Evolutionary conservation across 805 yeast species (phyloP).

Genomic region (Groenewaldozyma tartarivorans): DNA sequence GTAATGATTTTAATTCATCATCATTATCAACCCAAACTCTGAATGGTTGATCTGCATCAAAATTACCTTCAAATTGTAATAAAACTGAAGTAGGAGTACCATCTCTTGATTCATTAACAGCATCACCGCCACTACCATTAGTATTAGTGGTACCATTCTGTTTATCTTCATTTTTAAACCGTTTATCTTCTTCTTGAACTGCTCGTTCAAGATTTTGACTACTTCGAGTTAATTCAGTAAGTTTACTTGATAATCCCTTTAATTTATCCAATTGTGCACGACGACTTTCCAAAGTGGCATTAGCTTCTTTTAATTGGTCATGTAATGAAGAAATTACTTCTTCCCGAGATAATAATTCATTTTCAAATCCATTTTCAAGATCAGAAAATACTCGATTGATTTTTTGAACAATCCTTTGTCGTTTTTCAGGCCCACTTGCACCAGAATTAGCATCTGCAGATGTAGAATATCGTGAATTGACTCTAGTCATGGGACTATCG

Average conservation of each 20-base stretch:
- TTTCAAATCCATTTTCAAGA: constrained; percentile 50
- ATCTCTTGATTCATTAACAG: neutral
- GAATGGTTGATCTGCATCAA: constrained; percentile 91
- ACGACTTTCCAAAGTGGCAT: constrained; percentile 39
- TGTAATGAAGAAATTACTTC: constrained; percentile 44
- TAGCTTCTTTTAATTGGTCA: constrained; percentile 47
- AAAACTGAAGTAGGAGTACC: constrained; percentile 19
- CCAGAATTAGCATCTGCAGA: neutral
- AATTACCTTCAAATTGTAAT: constrained; percentile 38
- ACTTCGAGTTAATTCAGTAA: constrained; percentile 45
- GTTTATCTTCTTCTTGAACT: constrained; percentile 50
- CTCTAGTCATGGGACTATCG: neutral
- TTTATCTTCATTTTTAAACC: constrained; percentile 33
- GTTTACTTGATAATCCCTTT: constrained; percentile 29
- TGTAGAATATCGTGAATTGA: neutral
- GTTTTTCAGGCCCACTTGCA: constrained; percentile 16
- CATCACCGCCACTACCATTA: constrained; percentile 4
- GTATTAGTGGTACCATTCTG: neutral
- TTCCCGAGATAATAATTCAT: constrained; percentile 47
- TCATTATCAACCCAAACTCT: constrained; percentile 35
- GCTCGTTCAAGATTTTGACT: constrained; percentile 52
- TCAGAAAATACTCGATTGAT: constrained; percentile 42
- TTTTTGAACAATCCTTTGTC: constrained; percentile 39
- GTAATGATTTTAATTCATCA: constrained; percentile 27
- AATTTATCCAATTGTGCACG: constrained; percentile 45